Evolutionary conservation across 768 basidiomycete species (phyloP).

Genomic region (Candolleomyces eurysporus): DNA sequence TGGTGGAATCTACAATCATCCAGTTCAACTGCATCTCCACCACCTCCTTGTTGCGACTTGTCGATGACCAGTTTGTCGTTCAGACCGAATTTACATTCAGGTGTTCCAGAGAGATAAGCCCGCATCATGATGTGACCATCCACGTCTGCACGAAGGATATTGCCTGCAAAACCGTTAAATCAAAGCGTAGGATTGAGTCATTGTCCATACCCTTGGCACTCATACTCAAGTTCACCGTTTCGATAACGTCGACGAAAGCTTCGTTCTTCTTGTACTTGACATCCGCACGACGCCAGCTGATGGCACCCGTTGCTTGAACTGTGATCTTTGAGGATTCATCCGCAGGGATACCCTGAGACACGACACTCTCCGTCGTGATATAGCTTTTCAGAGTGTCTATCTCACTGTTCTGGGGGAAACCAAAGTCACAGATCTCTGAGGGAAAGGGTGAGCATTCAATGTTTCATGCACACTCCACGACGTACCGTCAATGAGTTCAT

Average conservation of each 20-base stretch:
- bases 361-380: slow-evolving; percentile 96
- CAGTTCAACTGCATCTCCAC: slow-evolving; percentile 84
- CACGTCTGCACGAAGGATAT: slow-evolving; percentile 90
- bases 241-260: slow-evolving; percentile 99
- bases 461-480: not conserved
- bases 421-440: slow-evolving; percentile 94
- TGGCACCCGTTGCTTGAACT: slow-evolving; percentile 93
- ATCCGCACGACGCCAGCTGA: slow-evolving; percentile 92
- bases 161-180: slow-evolving; percentile 49
- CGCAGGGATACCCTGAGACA: slow-evolving; percentile 79
- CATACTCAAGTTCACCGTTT: slow-evolving; percentile 95
- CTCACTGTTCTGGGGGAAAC: slow-evolving; percentile 98
- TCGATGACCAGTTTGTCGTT: slow-evolving; percentile 98
- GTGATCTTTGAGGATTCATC: slow-evolving; percentile 98
- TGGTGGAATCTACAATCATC: slow-evolving; percentile 99
- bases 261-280: slow-evolving; percentile 99
- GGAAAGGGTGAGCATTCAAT: not conserved
- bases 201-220: slow-evolving; percentile 77
- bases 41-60: slow-evolving; percentile 65
- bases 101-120: slow-evolving; percentile 93
- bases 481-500: slow-evolving; percentile 95
- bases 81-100: slow-evolving; percentile 98
- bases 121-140: slow-evolving; percentile 98
- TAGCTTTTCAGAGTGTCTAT: slow-evolving; percentile 96
- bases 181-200: not conserved